Conservation (phyloP, 257 asterid genomes). For the Dorcoceras hygrometricum region DNA sequence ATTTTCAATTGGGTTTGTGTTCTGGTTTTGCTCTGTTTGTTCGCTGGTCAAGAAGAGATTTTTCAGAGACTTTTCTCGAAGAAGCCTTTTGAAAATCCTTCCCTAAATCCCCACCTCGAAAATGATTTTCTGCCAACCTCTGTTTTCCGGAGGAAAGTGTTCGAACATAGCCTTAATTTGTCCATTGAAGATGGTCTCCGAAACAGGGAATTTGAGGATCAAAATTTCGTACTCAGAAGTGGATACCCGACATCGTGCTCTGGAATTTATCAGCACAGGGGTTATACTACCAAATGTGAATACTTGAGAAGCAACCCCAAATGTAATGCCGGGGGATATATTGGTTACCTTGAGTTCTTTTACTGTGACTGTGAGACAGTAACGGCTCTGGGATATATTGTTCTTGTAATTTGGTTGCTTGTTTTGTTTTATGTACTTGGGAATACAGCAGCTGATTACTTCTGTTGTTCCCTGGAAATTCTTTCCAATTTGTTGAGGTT, state of each 20-base stretch:
- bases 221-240: conserved; percentile 15
- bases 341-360: conserved; percentile 58
- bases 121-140: conserved; percentile 15
- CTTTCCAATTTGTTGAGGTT: conserved; percentile 49
- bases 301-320: conserved; percentile 54
- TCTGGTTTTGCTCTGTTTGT: conserved; percentile 40
- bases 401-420: conserved; percentile 56
- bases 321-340: conserved; percentile 63
- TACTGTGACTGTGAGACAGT: conserved; percentile 56
- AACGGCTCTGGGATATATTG: conserved; percentile 43
- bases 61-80: conserved; percentile 32
- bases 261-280: conserved; percentile 49
- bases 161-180: conserved; percentile 21
- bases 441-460: conserved; percentile 82
- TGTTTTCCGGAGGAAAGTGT: conserved; percentile 33
- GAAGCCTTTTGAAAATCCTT: conserved; percentile 22
- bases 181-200: conserved; percentile 8
- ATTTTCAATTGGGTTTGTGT: conserved; percentile 47
- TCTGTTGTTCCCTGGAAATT: conserved; percentile 66
- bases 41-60: conserved; percentile 27
- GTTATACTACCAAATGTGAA: conserved; percentile 49
- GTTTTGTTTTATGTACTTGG: conserved; percentile 73
- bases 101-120: conserved; percentile 3
- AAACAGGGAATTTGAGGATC: background rate
- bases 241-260: conserved; percentile 40